Base-by-base conservation (phyloP, 2,329 filamentous ascomycete species). In the Colletotrichum neosansevieriae region DNA sequence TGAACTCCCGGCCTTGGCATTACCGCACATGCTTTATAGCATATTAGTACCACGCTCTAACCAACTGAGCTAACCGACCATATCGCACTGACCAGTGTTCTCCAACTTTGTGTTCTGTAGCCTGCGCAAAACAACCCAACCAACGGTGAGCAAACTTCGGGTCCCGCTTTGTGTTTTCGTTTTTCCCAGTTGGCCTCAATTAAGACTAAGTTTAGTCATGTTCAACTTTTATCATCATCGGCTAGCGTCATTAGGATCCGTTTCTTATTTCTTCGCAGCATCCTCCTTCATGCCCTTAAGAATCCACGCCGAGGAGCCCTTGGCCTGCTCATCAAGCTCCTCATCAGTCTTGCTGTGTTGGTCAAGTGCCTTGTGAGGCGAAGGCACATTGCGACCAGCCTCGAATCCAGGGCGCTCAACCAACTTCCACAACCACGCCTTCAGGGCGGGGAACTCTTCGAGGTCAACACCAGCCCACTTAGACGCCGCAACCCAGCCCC, bases 361-460 rank as follows among this genome's bases (percentile, higher is more conserved):
- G 0, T 84, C 79, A 62, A 91, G 78, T 24, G 91, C 89, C 73
- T 84, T 90, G 74, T 94, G 88, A 34, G 80, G 85, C 11, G 85
- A 83, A 3, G 93, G 93, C 12, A 95, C 89, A 79, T 95, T 85
- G 63, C 89, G 84, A 19, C 93, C 94, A 79, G 91, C 92, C 80
- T 95, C 89, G 17, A 94, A 86, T 2, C 85, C 93, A 0, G 91
- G 89, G 1, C 93, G 86, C 71, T 87, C 84, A 15, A 89, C 82
- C 80, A 97, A 86, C 69, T 84, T 85, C 73, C 92, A 87, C 70
- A 95, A 85, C 94, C 94, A 97, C 42, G 88, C 88, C 75, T 93
- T 89, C 70, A 97, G 77, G 56, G 87, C 78, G 3, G 93, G 93
- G 79, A 95, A 97, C 68, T 94, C 89, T 1, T 89, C 82, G 62